phyloP scores from a whole-genome alignment of 768 basidiomycete genomes.

The Mycena epipterygia region DNA sequence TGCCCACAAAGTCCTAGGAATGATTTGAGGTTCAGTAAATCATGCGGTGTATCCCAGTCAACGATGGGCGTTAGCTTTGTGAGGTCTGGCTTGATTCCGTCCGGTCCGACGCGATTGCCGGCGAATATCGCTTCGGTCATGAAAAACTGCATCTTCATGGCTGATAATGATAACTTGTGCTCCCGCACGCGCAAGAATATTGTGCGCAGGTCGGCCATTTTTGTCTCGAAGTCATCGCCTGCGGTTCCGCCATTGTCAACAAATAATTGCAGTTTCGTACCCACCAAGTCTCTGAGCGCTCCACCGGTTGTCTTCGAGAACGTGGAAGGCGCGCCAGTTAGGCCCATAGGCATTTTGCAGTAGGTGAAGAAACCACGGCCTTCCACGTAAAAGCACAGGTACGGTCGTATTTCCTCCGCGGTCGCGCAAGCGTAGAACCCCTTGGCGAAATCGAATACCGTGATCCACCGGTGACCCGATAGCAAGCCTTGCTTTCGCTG shows the following conservation, averaged over 20 bases:
- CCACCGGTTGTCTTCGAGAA: conserved; percentile 47
- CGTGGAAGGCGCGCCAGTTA: conserved; percentile 52
- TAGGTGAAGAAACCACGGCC: conserved; percentile 53
- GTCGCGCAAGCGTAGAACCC: conserved; percentile 49
- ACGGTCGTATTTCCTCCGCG: conserved; percentile 38
- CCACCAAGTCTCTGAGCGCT: conserved; percentile 41
- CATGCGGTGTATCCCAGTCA: conserved; percentile 46
- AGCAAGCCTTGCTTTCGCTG: too few species aligned
- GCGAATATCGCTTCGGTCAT: conserved; percentile 51
- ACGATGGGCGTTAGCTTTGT: conserved; percentile 54
- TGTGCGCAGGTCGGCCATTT: conserved; percentile 38
- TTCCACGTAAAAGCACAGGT: conserved; percentile 52
- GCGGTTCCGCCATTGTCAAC: conserved; percentile 53
- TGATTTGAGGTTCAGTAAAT: conserved; percentile 42
- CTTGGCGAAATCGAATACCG: conserved; percentile 53
- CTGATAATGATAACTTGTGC: conserved; percentile 49
- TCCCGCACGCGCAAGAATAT: conserved; percentile 46
- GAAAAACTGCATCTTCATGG: conserved; percentile 51
- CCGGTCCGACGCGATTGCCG: conserved; percentile 45
- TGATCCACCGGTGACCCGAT: conserved; percentile 50
- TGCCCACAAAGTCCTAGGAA: conserved; percentile 52
- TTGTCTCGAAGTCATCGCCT: conserved; percentile 44
- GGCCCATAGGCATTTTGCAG: conserved; percentile 53
- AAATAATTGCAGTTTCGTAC: conserved; percentile 45
- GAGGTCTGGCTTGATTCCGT: conserved; percentile 50